Evolutionary conservation across 2,329 filamentous ascomycete genomes (phyloP).

Genomic region (Aspergillus fijiensis): DNA sequence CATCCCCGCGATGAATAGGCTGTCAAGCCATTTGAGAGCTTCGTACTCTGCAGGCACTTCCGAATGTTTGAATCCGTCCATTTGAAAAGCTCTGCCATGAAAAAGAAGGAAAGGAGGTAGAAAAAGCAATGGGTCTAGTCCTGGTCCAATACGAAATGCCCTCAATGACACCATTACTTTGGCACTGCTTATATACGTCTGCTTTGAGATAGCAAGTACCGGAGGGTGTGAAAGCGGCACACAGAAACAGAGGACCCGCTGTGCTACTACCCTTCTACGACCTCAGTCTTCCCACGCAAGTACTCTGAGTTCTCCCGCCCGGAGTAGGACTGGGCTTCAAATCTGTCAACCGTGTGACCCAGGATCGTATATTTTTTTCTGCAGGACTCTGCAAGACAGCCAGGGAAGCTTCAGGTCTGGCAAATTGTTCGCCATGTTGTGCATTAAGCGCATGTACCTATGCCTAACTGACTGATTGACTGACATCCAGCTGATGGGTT

Average conservation of each 20-base stretch:
- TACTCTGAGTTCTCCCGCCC: neutral
- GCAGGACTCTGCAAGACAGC: conserved; percentile 1
- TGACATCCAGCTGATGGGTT: neutral
- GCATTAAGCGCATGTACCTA: neutral
- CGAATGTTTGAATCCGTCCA: conserved; percentile 8
- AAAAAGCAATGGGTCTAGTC: neutral
- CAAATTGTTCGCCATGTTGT: neutral
- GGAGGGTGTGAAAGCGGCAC: neutral
- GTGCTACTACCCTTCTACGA: neutral
- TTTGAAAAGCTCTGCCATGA: neutral
- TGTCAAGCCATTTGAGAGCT: conserved; percentile 8
- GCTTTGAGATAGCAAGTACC: neutral
- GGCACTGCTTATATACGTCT: neutral
- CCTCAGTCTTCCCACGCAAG: neutral
- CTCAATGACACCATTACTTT: neutral
- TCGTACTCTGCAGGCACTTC: conserved; percentile 3
- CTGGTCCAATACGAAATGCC: neutral
- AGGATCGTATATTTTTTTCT: neutral
- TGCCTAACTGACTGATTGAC: neutral
- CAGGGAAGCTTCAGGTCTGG: neutral
- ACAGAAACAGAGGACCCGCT: neutral
- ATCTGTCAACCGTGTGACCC: neutral
- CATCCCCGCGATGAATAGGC: conserved; percentile 13
- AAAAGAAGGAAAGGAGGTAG: too few relatives aligned
- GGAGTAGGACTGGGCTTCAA: neutral